Base-by-base conservation (phyloP, 495 filamentous ascomycete genomes). In the Daldinia bambusicola region DNA sequence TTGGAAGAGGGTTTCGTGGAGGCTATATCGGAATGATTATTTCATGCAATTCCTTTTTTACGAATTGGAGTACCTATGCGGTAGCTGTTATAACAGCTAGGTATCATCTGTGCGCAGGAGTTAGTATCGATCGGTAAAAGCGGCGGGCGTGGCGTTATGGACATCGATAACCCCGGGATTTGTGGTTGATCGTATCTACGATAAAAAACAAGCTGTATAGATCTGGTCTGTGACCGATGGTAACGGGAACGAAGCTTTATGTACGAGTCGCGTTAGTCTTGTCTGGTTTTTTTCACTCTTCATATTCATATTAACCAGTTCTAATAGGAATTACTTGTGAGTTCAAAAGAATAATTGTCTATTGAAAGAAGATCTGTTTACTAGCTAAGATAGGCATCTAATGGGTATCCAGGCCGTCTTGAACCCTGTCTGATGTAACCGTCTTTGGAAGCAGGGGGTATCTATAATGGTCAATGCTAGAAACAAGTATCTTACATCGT, bases 401-500 rank as follows among this genome's bases (percentile, higher is more conserved):
- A 55, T 34, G 22, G 34, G 61, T 70, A 64, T 55, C 48, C 37
- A 65, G 40, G 45, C 55, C 50, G 37, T 51, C 48, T 55, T 64
- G 12, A 48, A 50, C 56, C 61, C 61, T 41, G 34, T 32, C 48
- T 18, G 14, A 65, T 22, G 22, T 40, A n/a, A 30, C 38, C n/a
- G 14, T 14, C 45, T 36, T 34, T 20, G 55, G 63, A 59, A 51
- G 12, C 1, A 37, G 40, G 57, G 32, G 48, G 57, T 56, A 38
- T 67, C 58, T 70, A 45, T 59, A 16, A n/a, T 63, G 43, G 26
- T 34, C 59, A 50, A 26, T 1, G 26, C 26, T 51, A 38, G 53
- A 50, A 66, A 67, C 32, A 50, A 41, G 26, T 14, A 12, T 52
- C 31, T 67, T 66, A 73, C 70, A 73, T 73, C 13, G 65, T 66